Percentiles rank a stretch among this genome's conserved stretches.
phyloP scores from a whole-genome alignment of 345 rosid species.

The Gossypium arboreum region DNA sequence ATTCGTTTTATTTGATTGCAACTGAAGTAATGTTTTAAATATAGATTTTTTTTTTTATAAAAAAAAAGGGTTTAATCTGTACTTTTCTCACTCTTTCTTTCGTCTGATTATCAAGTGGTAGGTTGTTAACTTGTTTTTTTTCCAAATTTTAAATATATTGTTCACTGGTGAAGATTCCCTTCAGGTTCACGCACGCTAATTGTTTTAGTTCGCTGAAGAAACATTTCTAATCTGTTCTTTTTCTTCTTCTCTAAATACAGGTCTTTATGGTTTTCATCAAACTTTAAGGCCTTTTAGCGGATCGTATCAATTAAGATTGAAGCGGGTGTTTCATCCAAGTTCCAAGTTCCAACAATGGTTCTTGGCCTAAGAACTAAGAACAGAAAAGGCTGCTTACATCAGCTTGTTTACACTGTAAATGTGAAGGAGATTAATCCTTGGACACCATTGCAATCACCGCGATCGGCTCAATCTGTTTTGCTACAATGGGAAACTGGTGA shows the following conservation, averaged over 20 bases:
- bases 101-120: neutral
- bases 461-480: constrained; percentile 46
- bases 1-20: constrained; percentile 4
- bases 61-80: neutral
- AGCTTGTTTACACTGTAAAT: constrained; percentile 41
- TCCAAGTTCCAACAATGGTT: constrained; percentile 38
- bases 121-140: neutral
- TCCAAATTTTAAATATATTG: neutral
- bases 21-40: constrained; percentile 10
- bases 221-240: neutral
- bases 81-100: neutral
- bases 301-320: constrained; percentile 17
- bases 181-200: constrained; percentile 16
- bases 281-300: constrained; percentile 18
- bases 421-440: constrained; percentile 79
- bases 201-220: neutral
- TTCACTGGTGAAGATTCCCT: constrained; percentile 22
- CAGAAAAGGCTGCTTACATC: constrained; percentile 37
- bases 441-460: constrained; percentile 52
- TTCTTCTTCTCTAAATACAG: neutral
- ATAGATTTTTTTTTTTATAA: neutral
- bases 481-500: constrained; percentile 82
- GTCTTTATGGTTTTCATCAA: neutral
- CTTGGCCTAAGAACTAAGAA: constrained; percentile 61
- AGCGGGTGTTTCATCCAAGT: constrained; percentile 11